Base-by-base conservation (phyloP, 2,329 filamentous ascomycete genomes). In the Sordariomycetes sp. region DNA sequence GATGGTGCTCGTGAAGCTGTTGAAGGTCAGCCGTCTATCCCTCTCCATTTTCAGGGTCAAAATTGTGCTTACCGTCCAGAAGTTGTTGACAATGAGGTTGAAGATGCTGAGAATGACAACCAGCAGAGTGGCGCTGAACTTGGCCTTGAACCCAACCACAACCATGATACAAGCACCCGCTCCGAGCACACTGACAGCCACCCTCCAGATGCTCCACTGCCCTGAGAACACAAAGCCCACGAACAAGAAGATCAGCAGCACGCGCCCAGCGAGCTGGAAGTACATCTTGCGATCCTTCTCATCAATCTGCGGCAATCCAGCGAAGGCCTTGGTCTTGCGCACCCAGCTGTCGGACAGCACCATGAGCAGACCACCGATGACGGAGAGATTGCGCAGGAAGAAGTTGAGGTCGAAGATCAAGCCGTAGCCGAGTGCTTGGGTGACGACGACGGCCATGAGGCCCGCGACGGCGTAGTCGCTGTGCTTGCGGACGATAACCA, bases 221-320 rank as follows among this genome's bases (percentile, higher is more conserved):
- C 92, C 92, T 37, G 86, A 85, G 66, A 95, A 94, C 50, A 98
- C 83, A 54, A 98, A 98, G 39, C 92, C 92, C 46, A 95, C 61
- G 60, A 98, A 98, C 47, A 98, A 74, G 75, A 98, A 95, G 65
- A 98, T 96, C 49, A 98, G 72, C 45, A 98, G 72, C 23, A 98
- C 86, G 48, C 92, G 82, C 23, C 92, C 92, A 46, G 92, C 92
- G 42, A 98, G 81, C 75, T 96, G 92, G 66, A 98, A 93, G 72
- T 98, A 98, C 90, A 96, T 96, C 75, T 96, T 98, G 65, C 88
- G 85, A 61, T 98, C 92, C 78, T 96, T 96, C 72, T 98, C 92
- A 57, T 96, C 92, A 34, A 98, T 75, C 60, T 86, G 78, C 32
- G 92, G 92, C 34, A 98, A 74, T 31, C 92, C 92, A 31, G 92